Evolutionary conservation across 306 rosid species (phyloP).

Genomic region (Cucurbita argyrosperma): DNA sequence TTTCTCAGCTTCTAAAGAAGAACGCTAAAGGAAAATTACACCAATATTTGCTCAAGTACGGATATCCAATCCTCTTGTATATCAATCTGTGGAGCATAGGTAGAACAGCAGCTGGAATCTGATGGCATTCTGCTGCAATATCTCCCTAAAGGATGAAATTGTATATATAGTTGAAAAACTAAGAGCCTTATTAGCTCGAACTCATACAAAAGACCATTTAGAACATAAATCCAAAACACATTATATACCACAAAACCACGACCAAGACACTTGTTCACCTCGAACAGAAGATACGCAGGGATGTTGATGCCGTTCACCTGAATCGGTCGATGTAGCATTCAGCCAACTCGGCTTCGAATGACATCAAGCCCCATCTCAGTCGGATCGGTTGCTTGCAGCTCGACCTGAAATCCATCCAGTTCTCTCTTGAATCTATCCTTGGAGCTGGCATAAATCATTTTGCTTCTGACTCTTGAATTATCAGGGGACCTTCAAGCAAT

Average conservation of each 20-base stretch:
- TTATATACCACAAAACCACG: neutral
- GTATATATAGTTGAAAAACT: neutral
- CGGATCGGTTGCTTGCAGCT: constrained; percentile 78
- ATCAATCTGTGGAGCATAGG: neutral
- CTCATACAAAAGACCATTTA: neutral
- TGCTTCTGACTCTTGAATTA: constrained; percentile 64
- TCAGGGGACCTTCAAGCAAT: constrained; percentile 59
- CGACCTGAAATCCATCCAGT: constrained; percentile 78
- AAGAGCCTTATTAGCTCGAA: neutral
- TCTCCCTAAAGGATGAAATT: neutral
- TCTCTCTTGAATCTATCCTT: constrained; percentile 89
- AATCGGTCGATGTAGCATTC: constrained; percentile 14
- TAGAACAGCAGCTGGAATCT: neutral
- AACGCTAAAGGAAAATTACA: neutral
- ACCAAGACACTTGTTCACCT: neutral
- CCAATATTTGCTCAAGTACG: neutral
- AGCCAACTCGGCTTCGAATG: constrained; percentile 56
- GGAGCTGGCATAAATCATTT: constrained; percentile 91
- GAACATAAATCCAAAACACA: neutral
- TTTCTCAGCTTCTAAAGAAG: neutral
- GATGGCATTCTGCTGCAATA: neutral
- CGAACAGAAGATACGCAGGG: neutral
- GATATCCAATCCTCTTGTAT: neutral
- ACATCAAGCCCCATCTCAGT: constrained; percentile 77
- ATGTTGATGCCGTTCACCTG: neutral